Conservation (phyloP, 306 rosid genomes). For the Rubus parviflorus region DNA sequence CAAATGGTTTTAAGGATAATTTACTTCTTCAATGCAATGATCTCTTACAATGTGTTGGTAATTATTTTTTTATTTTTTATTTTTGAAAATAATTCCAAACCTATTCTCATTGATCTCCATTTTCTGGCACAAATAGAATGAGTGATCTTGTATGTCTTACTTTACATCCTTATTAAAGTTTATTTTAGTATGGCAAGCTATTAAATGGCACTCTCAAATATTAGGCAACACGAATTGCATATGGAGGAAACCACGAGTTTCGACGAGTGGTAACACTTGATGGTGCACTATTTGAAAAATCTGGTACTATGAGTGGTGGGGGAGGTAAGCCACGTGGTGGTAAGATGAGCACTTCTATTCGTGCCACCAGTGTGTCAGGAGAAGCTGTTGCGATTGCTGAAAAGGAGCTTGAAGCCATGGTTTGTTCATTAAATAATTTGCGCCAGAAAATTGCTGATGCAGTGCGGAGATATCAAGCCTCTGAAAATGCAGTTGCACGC, state of each 20-base stretch:
- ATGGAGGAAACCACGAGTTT: conserved; percentile 61
- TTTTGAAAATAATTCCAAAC: not conserved
- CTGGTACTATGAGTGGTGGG: conserved; percentile 98
- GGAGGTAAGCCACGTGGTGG: conserved; percentile 94
- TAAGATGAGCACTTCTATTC: conserved; percentile 89
- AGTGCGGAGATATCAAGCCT: conserved; percentile 56
- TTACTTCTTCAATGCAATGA: not conserved
- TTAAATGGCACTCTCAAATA: conserved; percentile 28
- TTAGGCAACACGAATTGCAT: conserved; percentile 86
- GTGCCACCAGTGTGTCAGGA: conserved; percentile 71
- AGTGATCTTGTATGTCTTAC: not conserved
- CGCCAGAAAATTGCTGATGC: conserved; percentile 66
- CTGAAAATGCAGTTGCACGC: conserved; percentile 59
- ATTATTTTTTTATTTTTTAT: not conserved
- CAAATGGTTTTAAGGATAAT: not conserved
- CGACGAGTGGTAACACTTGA: conserved; percentile 92
- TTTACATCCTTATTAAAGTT: not conserved
- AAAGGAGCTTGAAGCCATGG: conserved; percentile 52
- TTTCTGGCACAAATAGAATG: conserved; percentile 1
- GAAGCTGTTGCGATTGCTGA: conserved; percentile 82
- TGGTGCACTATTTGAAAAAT: conserved; percentile 82
- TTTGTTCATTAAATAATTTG: conserved; percentile 49
- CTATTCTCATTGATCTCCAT: not conserved
- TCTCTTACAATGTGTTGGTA: not conserved
- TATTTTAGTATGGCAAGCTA: conserved; percentile 3